phyloP scores from a whole-genome alignment of 331 rosid genomes.

The Phaseolus coccineus region DNA sequence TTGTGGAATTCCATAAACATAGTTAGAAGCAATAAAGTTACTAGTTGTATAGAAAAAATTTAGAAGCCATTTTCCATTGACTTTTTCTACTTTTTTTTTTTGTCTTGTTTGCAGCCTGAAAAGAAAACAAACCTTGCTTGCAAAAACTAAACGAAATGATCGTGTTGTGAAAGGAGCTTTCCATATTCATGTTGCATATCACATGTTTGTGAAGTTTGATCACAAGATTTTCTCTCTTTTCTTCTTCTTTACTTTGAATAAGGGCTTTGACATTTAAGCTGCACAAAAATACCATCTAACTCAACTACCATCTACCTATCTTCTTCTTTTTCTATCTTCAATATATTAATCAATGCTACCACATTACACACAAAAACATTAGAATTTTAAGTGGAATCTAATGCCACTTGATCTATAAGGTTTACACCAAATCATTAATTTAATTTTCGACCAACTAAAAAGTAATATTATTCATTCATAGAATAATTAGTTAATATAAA shows the following conservation, averaged over 20 bases:
- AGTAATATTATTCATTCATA: no score
- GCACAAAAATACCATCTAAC: constrained; percentile 39
- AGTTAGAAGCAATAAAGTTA: neutral
- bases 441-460: no score
- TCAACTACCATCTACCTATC: constrained; percentile 29
- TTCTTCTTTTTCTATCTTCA: neutral
- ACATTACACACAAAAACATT: neutral
- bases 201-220: constrained; percentile 38
- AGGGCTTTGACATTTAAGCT: constrained; percentile 52
- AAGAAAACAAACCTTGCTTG: neutral
- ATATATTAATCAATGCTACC: neutral
- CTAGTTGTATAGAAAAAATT: neutral
- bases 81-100: neutral
- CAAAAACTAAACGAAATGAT: neutral
- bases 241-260: constrained; percentile 48
- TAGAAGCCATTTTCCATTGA: neutral
- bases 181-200: neutral
- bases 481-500: no score
- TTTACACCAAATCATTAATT: neutral
- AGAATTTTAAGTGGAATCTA: neutral
- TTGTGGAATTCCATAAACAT: neutral
- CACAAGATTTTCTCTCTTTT: constrained; percentile 36
- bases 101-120: no score
- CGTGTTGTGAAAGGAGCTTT: neutral
- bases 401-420: neutral